Base-by-base conservation (phyloP, 1,284 basidiomycete species). In the Leccinum pallidistipes region DNA sequence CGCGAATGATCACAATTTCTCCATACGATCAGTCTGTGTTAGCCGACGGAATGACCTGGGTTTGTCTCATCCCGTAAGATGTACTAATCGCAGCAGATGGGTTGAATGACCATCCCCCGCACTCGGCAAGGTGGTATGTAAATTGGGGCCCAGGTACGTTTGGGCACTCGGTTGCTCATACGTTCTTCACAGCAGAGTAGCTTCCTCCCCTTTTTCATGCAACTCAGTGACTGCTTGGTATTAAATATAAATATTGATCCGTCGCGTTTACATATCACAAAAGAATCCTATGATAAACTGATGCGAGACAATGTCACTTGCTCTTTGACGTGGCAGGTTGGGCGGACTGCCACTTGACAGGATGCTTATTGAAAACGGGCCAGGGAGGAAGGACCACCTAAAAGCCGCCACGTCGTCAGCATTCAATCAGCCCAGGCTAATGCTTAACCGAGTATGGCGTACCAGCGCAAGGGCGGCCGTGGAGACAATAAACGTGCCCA, bases 341-440 rank as follows among this genome's bases (percentile, higher is more conserved):
- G 71, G 69, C 71, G 21, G 85, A 77, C 43, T 87, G 75, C 89
- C 89, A 91, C 65, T 81, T 76, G 53, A 89, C 83, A 18, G 88
- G 83, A 69, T 91, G 79, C 16, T 73, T 75, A 64, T 87, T 90
- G 73, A 81, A 89, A 71, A 82, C 76, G 0, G 85, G 82, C 90
- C 90, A 92, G 11, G 86, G 86, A 0, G 90, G 89, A 5, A 91
- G 65, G n/a, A 86, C 78, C 45, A 80, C 71, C 90, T 90, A 59
- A 29, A 27, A 29, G 32, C 32, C 40, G 27, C 21, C 14, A 2
- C 59, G 56, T 18, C 50, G 38, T 66, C 36, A 58, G 49, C 38
- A 31, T 38, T 29, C 32, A 12, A 43, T 14, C 34, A 29, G 21
- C 1, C 31, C 55, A 43, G 5, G 27, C 9, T 11, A 2, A 18